phyloP scores from a whole-genome alignment of 2,329 filamentous ascomycete genomes.

The Paecilomyces niveus region DNA sequence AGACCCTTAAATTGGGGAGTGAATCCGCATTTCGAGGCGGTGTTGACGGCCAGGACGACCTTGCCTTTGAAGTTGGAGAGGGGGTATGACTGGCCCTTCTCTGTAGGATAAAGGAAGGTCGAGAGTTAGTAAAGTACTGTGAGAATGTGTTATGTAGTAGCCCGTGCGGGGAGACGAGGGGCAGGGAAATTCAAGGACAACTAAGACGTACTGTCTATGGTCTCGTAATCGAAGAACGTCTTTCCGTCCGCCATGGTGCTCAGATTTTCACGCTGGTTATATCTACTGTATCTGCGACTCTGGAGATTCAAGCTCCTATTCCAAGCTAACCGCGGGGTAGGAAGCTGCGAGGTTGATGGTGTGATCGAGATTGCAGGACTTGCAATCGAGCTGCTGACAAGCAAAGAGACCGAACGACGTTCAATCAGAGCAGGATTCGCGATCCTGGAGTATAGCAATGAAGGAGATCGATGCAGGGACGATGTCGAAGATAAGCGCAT shows the following conservation, averaged over 20 bases:
- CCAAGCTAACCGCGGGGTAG: not conserved
- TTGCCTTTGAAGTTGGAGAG: constrained; percentile 75
- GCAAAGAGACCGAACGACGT: not conserved
- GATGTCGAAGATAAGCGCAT: not conserved
- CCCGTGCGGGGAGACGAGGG: not conserved
- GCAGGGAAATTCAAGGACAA: constrained; percentile 6
- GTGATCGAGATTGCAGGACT: not conserved
- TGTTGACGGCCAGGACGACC: constrained; percentile 94
- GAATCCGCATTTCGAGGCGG: constrained; percentile 97
- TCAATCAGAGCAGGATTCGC: not conserved
- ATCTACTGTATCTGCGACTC: not conserved
- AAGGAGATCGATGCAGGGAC: not conserved
- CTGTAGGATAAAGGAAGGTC: constrained; percentile 35
- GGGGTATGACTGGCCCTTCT: constrained; percentile 65
- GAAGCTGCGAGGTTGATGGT: not conserved
- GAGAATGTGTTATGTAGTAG: not conserved
- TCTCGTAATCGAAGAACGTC: constrained; percentile 54
- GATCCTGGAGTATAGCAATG: not conserved
- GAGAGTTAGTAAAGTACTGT: not conserved
- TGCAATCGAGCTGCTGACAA: not conserved
- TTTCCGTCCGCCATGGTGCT: constrained; percentile 51
- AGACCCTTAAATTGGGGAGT: constrained; percentile 90
- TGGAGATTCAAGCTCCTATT: not conserved
- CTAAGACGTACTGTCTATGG: constrained; percentile 46
- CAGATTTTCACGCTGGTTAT: not conserved